These are phyloP conservation scores for Glycine latifolia DNA, from an alignment of 306 rosid species.

Conservation along the genomic window DNA sequence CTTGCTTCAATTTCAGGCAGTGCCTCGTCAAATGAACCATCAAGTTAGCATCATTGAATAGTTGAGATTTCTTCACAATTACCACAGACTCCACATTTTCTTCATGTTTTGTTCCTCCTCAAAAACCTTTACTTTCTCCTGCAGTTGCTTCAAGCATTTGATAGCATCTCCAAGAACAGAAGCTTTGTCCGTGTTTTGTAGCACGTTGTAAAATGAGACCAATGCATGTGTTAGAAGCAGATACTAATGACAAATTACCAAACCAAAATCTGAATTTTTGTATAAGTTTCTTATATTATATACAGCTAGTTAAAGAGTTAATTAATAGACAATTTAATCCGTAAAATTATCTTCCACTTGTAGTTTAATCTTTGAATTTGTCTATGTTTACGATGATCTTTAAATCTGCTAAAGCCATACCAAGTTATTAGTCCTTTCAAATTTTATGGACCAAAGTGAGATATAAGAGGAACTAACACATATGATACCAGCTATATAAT, in stretches of 20 bases:
- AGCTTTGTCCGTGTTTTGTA: constrained; percentile 87
- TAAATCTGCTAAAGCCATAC: neutral
- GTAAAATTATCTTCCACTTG: neutral
- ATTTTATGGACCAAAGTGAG: neutral
- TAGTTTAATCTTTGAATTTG: neutral
- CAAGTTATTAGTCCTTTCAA: neutral
- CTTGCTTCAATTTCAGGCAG: constrained; percentile 90
- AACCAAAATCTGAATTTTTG: neutral
- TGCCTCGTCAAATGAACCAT: constrained; percentile 48
- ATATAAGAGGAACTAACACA: neutral
- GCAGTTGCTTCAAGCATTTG: constrained; percentile 78
- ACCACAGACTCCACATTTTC: constrained; percentile 75
- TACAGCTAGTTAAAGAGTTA: neutral
- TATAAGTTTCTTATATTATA: neutral
- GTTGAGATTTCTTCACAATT: constrained; percentile 68
- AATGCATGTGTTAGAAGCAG: neutral
- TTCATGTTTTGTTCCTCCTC: constrained; percentile 76
- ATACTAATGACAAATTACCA: neutral
- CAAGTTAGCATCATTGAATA: constrained; percentile 51
- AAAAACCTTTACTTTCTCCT: constrained; percentile 71
- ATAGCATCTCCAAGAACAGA: constrained; percentile 95
- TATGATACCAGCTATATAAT: neutral
- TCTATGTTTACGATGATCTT: neutral
- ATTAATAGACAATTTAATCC: neutral
- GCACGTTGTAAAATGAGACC: constrained; percentile 17